Conservation (phyloP, 371 early-diverging fungal species). For the Actinomortierella wolfii region DNA sequence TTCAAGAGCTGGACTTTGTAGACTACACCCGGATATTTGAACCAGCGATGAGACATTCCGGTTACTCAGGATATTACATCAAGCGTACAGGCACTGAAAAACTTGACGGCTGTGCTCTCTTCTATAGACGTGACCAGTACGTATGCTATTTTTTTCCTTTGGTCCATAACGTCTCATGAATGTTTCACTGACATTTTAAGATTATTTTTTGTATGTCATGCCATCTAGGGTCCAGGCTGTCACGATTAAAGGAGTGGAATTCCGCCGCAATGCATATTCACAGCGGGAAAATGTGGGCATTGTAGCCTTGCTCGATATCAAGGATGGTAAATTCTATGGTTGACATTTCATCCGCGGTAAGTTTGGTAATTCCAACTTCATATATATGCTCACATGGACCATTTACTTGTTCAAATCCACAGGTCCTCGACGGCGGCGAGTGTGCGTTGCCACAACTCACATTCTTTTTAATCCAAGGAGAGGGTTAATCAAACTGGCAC, state of each 20-base stretch:
- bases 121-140: constrained; percentile 12
- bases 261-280: constrained; percentile 7
- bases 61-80: constrained; percentile 21
- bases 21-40: constrained; percentile 13
- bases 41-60: constrained; percentile 7
- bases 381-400: too few species aligned
- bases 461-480: constrained; percentile 21
- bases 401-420: background rate
- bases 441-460: constrained; percentile 38
- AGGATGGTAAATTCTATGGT: constrained; percentile 6
- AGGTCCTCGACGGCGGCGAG: constrained; percentile 4
- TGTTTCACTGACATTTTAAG: too few species aligned
- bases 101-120: constrained; percentile 35
- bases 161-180: too few species aligned
- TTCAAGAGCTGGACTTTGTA: constrained; percentile 27
- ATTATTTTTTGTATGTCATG: background rate
- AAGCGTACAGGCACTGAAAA: constrained; percentile 20
- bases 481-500: constrained; percentile 37
- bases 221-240: constrained; percentile 19
- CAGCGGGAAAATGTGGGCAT: constrained; percentile 37
- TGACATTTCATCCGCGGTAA: too few species aligned
- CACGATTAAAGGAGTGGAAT: constrained; percentile 14
- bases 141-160: background rate
- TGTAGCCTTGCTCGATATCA: constrained; percentile 28
- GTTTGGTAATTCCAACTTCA: too few species aligned